phyloP scores from a whole-genome alignment of 164 flowering plant genomes.

The Buxus sempervirens region DNA sequence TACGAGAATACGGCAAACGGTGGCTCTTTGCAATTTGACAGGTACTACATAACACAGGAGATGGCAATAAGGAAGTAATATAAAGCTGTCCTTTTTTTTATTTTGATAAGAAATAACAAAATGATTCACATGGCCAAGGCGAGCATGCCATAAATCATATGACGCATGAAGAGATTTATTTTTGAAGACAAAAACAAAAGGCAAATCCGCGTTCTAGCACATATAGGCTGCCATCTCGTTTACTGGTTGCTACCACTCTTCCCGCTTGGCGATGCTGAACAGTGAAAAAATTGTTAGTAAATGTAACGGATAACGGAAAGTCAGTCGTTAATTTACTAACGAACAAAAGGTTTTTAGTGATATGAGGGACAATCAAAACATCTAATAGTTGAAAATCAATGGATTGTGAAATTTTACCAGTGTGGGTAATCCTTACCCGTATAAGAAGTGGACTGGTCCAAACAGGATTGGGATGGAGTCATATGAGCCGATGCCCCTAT shows the following conservation, averaged over 20 bases:
- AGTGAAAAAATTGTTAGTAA: too few species aligned
- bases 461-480: background rate
- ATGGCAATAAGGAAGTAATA: background rate
- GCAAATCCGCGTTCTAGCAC: background rate
- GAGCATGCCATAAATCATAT: background rate
- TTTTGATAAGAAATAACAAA: background rate
- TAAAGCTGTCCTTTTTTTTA: background rate
- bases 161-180: background rate
- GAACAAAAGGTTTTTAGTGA: background rate
- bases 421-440: constrained; percentile 7
- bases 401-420: background rate
- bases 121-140: background rate
- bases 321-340: background rate
- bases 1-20: background rate
- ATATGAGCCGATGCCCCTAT: constrained; percentile 4
- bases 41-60: background rate
- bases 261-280: background rate
- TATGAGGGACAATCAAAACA: constrained; percentile 4
- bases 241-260: background rate
- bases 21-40: background rate
- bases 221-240: background rate
- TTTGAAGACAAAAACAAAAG: background rate
- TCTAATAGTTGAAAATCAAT: background rate
- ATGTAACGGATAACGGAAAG: too few species aligned
- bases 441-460: background rate